Evolutionary conservation across 441 rosid species (phyloP), one percentile per base, ranked within the genome.

Genomic region (Iberis amara): DNA sequence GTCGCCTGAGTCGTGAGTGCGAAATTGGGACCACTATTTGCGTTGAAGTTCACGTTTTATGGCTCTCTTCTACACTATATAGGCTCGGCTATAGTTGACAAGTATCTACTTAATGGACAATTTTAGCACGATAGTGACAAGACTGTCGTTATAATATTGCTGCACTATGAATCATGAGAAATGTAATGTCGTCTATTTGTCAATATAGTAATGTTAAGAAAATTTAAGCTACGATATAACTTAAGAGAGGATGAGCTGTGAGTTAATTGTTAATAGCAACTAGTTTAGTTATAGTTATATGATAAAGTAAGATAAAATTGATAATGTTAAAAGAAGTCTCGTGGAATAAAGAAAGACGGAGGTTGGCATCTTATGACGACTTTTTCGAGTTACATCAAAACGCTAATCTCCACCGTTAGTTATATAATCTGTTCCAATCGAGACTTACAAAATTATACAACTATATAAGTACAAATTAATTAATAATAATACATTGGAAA

Each of bases 1-100:
- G 65, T 47, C 65, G 70, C 60, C 70, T 18, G 28, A 40, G 55
- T n/a, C 46, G 65, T 57, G 61, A 56, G 30, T 8, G 45, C 18
- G 31, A 27, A n/a, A 9, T 7, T 24, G 43, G 70, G 56, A 37
- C 70, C 65, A 56, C 50, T 7, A 21, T 30, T 50, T 50, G 39
- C n/a, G 42, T 14, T 21, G 21, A 18, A 18, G 21, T 18, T 18
- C 21, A 18, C 21, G 21, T 18, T 18, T 18, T 18, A 18, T 18
- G 21, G 21, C 21, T 18, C 21, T 18, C 21, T 18, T 18, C 21
- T 18, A 18, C 21, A 18, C 21, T 18, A 18, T 18, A 18, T 18
- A 18, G 21, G 21, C 21, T 18, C 21, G 21, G 21, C 21, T 18
- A 18, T 18, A 18, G 21, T 18, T 18, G 21, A 18, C 21, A 18